Percentiles rank a stretch among this genome's conserved stretches.
Evolutionary conservation across 1,284 basidiomycete species (phyloP).

Genomic region (Meripilus lineatus): DNA sequence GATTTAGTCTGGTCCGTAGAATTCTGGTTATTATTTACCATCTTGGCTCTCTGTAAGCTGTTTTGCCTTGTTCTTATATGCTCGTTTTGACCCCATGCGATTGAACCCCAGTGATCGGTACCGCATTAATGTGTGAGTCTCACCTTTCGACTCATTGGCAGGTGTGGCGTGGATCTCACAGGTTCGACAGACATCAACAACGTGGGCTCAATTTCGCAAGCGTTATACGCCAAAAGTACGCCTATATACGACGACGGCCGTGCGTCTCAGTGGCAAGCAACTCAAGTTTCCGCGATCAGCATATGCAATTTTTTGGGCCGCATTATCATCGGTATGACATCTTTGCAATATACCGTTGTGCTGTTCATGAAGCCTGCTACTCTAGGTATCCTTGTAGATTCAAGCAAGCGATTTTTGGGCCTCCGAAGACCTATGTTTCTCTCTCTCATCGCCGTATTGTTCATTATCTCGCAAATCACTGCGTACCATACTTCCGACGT

Average conservation of each 20-base stretch:
- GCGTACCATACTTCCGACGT: constrained; percentile 56
- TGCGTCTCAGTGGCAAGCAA: constrained; percentile 76
- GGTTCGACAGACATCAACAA: constrained; percentile 91
- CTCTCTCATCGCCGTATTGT: constrained; percentile 58
- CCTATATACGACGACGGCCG: constrained; percentile 65
- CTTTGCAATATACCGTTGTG: no score
- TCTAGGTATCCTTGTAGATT: constrained; percentile 71
- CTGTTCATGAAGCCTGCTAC: no score
- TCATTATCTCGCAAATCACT: constrained; percentile 67
- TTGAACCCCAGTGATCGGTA: constrained; percentile 87
- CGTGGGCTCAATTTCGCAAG: constrained; percentile 88
- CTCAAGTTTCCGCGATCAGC: constrained; percentile 83
- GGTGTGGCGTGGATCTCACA: no score
- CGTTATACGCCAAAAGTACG: constrained; percentile 69
- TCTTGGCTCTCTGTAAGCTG: constrained; percentile 69
- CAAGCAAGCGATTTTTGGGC: constrained; percentile 50
- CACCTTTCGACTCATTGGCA: neutral
- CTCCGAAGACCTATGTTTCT: constrained; percentile 71
- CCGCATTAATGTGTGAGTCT: constrained; percentile 79
- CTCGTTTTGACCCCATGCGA: no score
- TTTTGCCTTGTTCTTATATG: no score
- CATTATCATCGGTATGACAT: constrained; percentile 69
- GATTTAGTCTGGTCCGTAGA: constrained; percentile 46
- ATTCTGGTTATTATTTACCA: constrained; percentile 74
- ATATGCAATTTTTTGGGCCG: constrained; percentile 82